A percentile compares a stretch with the other conserved stretches of the same genome.
Evolutionary conservation across 305 asterid genomes (phyloP).

Genomic region (Rubia balearica): DNA sequence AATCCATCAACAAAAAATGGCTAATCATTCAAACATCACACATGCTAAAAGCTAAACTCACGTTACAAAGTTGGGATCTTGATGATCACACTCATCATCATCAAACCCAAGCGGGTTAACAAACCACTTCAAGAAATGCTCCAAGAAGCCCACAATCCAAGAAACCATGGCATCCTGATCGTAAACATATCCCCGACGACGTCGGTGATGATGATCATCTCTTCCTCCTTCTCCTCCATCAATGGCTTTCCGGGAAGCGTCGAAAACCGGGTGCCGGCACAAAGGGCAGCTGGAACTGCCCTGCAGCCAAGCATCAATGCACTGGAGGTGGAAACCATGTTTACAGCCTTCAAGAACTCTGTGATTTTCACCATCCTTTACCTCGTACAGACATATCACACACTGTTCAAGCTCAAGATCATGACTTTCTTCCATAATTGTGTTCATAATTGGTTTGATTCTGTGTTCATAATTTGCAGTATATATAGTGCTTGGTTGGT

Average conservation of each 20-base stretch:
- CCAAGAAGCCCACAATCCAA: not conserved
- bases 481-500: not conserved
- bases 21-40: not conserved
- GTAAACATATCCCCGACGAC: not conserved
- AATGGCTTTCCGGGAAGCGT: not conserved
- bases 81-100: not conserved
- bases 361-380: not conserved
- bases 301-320: not conserved
- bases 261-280: not conserved
- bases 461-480: not conserved
- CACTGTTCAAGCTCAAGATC: not conserved
- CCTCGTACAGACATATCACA: constrained; percentile 1
- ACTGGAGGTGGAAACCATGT: not conserved
- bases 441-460: not conserved
- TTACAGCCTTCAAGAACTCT: not conserved
- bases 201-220: not conserved
- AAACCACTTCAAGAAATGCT: not conserved
- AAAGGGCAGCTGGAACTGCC: not conserved
- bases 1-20: no score
- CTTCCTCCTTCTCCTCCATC: not conserved
- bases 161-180: not conserved
- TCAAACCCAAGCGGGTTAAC: not conserved
- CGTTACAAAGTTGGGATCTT: not conserved
- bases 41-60: not conserved
- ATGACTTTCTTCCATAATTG: not conserved